Percentiles rank a stretch among this genome's conserved stretches.
phyloP scores from a whole-genome alignment of 2,329 filamentous ascomycete species.

The Chrysosporium queenslandicum region DNA sequence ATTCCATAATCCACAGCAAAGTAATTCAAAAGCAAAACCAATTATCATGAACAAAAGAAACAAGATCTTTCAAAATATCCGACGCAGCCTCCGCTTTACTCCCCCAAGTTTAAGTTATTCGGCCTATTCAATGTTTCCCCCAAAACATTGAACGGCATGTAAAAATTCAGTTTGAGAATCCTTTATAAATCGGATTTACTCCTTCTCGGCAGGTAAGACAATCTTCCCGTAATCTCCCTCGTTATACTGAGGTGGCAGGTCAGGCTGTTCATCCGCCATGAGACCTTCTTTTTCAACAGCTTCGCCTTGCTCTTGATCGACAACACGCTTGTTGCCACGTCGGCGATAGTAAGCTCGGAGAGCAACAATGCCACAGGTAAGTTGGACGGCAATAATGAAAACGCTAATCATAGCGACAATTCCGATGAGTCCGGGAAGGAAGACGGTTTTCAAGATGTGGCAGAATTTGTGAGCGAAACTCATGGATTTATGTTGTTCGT shows the following conservation, averaged over 20 bases:
- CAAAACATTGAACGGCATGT: neutral
- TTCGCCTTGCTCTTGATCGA: slow-evolving; percentile 29
- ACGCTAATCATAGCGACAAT: slow-evolving; percentile 38
- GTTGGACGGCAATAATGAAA: slow-evolving; percentile 39
- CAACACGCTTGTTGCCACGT: slow-evolving; percentile 21
- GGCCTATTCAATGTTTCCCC: neutral
- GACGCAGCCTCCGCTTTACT: neutral
- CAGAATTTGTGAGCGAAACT: slow-evolving; percentile 33
- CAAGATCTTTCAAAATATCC: neutral
- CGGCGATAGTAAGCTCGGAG: slow-evolving; percentile 37
- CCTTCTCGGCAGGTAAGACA: slow-evolving; percentile 24
- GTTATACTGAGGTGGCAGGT: slow-evolving; percentile 31
- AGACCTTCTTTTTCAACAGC: slow-evolving; percentile 36
- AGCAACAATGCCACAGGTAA: slow-evolving; percentile 38
- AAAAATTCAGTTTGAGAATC: neutral
- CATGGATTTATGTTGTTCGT: slow-evolving; percentile 22
- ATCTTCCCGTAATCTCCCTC: slow-evolving; percentile 26
- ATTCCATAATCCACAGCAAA: neutral
- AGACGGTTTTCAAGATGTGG: slow-evolving; percentile 35
- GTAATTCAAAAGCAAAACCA: neutral
- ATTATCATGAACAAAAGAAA: neutral
- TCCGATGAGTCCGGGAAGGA: slow-evolving; percentile 39
- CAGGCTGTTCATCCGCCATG: slow-evolving; percentile 26
- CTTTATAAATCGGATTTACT: slow-evolving; percentile 21
- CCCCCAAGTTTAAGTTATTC: neutral